A percentile compares a stretch with the other conserved stretches of the same genome.
phyloP scores from a whole-genome alignment of 257 asterid genomes.

The Solanum verrucosum region DNA sequence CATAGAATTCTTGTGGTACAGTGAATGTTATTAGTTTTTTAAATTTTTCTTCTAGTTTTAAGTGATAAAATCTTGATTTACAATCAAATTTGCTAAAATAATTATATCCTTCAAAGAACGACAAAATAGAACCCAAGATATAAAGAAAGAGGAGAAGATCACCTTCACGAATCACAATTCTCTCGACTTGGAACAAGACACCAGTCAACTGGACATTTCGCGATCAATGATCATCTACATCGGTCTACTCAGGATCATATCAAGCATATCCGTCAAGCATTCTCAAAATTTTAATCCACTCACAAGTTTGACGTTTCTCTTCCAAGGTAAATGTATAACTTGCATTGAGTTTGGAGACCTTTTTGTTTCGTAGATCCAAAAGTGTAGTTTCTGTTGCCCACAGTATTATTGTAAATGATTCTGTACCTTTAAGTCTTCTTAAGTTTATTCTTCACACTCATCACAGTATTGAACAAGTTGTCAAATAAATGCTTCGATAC shows the following conservation, averaged over 20 bases:
- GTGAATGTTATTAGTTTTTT: too few relatives aligned
- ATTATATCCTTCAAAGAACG: background rate
- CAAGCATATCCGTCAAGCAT: background rate
- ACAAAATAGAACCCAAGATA: background rate
- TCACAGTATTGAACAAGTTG: background rate
- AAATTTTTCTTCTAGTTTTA: too few relatives aligned
- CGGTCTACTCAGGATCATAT: background rate
- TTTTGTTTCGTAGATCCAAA: background rate
- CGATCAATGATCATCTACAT: background rate
- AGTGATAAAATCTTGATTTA: too few relatives aligned
- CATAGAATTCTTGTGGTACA: too few relatives aligned
- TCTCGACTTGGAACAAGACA: background rate
- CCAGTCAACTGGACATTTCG: background rate
- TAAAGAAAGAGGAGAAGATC: background rate
- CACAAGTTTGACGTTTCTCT: too few relatives aligned
- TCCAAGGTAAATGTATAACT: too few relatives aligned
- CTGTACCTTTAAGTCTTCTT: background rate
- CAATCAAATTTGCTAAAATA: too few relatives aligned
- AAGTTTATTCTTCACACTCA: background rate
- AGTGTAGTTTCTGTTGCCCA: background rate
- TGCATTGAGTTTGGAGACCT: too few relatives aligned
- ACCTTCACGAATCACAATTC: background rate
- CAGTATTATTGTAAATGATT: background rate
- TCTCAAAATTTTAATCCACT: background rate
- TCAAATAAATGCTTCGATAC: background rate